phyloP scores from a whole-genome alignment of 129 eudicot species.

The Centella asiatica region DNA sequence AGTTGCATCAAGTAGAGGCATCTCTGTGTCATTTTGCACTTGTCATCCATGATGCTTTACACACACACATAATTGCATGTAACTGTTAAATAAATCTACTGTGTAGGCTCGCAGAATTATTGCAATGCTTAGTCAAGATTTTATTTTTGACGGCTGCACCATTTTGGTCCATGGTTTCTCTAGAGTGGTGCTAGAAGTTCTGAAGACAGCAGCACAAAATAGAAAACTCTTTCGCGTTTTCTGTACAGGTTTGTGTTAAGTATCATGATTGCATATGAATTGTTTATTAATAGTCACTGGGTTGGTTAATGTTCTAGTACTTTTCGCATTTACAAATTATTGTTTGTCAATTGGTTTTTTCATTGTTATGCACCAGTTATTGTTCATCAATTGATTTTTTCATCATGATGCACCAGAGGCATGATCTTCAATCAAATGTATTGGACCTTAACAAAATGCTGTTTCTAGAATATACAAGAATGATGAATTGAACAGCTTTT shows the following conservation, averaged over 20 bases:
- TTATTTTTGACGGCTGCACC: slow-evolving; percentile 95
- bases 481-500: neutral
- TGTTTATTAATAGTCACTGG: too few relatives aligned
- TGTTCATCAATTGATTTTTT: neutral
- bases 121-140: slow-evolving; percentile 92
- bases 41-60: neutral
- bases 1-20: neutral
- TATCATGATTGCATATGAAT: too few relatives aligned
- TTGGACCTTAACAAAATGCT: too few relatives aligned
- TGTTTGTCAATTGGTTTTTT: too few relatives aligned
- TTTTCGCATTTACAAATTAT: too few relatives aligned
- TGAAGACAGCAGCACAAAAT: slow-evolving; percentile 76
- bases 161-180: slow-evolving; percentile 97
- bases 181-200: slow-evolving; percentile 77
- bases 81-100: slow-evolving; percentile 1
- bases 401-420: neutral
- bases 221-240: slow-evolving; percentile 75
- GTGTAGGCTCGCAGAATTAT: slow-evolving; percentile 83
- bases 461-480: neutral
- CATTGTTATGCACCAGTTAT: too few relatives aligned
- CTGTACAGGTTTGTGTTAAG: slow-evolving; percentile 68
- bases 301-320: too few relatives aligned
- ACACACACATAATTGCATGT: too few relatives aligned
- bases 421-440: neutral
- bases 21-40: neutral